phyloP scores from a whole-genome alignment of 2,329 filamentous ascomycete species.

The Monosporascus sp. region DNA sequence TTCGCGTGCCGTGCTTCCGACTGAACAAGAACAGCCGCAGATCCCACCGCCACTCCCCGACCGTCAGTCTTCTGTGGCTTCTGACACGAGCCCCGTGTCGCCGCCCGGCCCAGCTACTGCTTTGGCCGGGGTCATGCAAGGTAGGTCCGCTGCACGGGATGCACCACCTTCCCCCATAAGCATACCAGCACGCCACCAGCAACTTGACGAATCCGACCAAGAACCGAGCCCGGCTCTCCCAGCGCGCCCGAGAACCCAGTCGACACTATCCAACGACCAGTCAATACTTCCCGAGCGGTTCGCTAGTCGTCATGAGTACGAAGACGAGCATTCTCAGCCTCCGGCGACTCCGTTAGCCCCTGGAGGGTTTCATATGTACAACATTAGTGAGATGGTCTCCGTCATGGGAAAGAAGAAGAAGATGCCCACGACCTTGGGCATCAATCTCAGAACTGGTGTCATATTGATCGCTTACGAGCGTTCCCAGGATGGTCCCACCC shows the following conservation, averaged over 20 bases:
- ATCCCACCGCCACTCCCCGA: constrained; percentile 36
- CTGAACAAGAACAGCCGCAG: constrained; percentile 30
- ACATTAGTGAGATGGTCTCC: constrained; percentile 96
- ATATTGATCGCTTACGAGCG: constrained; percentile 90
- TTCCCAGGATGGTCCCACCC: constrained; percentile 72
- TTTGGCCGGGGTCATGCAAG: constrained; percentile 52
- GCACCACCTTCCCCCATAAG: constrained; percentile 48
- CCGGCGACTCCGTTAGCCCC: constrained; percentile 55
- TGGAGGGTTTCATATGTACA: constrained; percentile 88
- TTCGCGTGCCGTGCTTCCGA: constrained; percentile 33
- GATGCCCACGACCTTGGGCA: constrained; percentile 94
- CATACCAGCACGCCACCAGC: constrained; percentile 45
- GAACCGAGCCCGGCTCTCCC: constrained; percentile 46
- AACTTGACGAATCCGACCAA: constrained; percentile 63
- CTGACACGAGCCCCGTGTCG: constrained; percentile 27
- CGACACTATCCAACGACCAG: constrained; percentile 17
- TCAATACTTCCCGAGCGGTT: constrained; percentile 25
- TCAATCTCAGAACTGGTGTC: constrained; percentile 80
- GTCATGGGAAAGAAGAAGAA: constrained; percentile 96
- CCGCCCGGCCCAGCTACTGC: constrained; percentile 46
- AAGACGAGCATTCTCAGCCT: constrained; percentile 24
- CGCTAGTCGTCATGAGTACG: constrained; percentile 30
- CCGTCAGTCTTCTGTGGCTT: constrained; percentile 21
- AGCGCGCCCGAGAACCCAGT: constrained; percentile 21
- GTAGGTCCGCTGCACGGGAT: constrained; percentile 35